Percentiles rank a stretch among this genome's conserved stretches.
Conservation (phyloP, 371 early-diverging fungal genomes). For the Rhizomucor pusillus region DNA sequence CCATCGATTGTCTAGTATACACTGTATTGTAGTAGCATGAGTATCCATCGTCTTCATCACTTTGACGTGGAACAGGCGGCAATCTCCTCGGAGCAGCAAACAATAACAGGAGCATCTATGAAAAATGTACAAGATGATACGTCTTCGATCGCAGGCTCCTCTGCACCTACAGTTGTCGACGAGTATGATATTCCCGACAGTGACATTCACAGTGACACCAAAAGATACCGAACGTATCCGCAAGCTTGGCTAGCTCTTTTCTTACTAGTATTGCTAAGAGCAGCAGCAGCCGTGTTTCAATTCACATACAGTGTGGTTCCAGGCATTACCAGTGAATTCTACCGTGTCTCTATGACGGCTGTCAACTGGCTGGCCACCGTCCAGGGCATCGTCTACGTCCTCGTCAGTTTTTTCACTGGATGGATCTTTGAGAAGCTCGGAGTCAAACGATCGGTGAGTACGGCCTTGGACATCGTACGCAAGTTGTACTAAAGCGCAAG, state of each 20-base stretch:
- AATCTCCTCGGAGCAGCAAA: too few relatives aligned
- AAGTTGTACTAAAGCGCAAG: neutral
- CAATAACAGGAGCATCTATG: too few relatives aligned
- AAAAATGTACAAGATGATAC: too few relatives aligned
- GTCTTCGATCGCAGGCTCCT: neutral
- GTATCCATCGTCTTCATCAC: too few relatives aligned
- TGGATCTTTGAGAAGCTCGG: constrained; percentile 35
- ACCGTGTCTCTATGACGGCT: constrained; percentile 25
- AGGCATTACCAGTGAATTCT: constrained; percentile 20
- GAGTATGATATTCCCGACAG: neutral
- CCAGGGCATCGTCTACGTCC: constrained; percentile 31
- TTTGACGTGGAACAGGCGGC: too few relatives aligned
- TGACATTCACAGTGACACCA: neutral
- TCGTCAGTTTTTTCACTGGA: constrained; percentile 35
- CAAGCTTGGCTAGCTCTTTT: constrained; percentile 38
- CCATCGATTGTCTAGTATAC: too few relatives aligned
- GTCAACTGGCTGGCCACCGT: constrained; percentile 44
- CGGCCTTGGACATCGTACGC: neutral
- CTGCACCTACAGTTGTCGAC: constrained; percentile 3
- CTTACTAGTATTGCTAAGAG: constrained; percentile 28
- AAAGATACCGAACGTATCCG: constrained; percentile 29
- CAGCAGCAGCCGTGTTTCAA: constrained; percentile 35
- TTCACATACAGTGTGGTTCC: constrained; percentile 37
- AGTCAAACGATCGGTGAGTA: constrained; percentile 36
- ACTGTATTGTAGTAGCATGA: too few relatives aligned